Conservation (phyloP, 441 rosid genomes). For the Geranium incanum region DNA sequence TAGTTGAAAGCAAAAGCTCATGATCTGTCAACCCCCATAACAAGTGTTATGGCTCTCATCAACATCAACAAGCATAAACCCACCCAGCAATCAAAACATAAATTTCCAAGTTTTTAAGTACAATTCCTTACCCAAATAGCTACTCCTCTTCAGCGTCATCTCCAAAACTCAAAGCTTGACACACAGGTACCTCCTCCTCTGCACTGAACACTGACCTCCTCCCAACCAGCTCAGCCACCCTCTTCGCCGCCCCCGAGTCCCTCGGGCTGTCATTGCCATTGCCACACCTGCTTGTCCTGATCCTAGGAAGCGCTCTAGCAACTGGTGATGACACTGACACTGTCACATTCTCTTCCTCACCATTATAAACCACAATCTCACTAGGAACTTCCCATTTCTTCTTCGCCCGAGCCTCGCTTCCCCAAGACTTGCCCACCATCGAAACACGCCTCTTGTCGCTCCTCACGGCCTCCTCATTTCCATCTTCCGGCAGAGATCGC, state of each 20-base stretch:
- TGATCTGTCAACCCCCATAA: conserved; percentile 26
- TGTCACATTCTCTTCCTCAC: conserved; percentile 25
- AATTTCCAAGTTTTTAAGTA: background rate
- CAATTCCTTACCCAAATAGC: background rate
- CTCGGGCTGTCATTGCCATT: conserved; percentile 53
- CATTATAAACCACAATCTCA: conserved; percentile 35
- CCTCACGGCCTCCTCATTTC: conserved; percentile 47
- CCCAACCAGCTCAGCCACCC: conserved; percentile 66
- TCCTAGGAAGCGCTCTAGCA: conserved; percentile 50
- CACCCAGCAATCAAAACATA: conserved; percentile 1
- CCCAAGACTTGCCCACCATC: conserved; percentile 23
- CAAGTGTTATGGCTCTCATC: conserved; percentile 32
- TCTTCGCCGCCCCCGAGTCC: conserved; percentile 79
- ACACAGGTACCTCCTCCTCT: conserved; percentile 34
- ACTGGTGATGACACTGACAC: conserved; percentile 25
- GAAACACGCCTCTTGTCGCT: conserved; percentile 62
- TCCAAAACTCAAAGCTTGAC: conserved; percentile 49
- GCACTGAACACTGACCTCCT: conserved; percentile 45
- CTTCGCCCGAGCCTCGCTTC: conserved; percentile 41
- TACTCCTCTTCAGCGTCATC: conserved; percentile 22
- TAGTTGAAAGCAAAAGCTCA: background rate
- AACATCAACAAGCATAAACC: background rate
- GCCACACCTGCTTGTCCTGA: conserved; percentile 41
- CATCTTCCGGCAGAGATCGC: conserved; percentile 62
- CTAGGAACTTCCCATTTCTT: conserved; percentile 80